Conservation (phyloP, 352 stramenopile genomes). For the Discostella stelligera region DNA sequence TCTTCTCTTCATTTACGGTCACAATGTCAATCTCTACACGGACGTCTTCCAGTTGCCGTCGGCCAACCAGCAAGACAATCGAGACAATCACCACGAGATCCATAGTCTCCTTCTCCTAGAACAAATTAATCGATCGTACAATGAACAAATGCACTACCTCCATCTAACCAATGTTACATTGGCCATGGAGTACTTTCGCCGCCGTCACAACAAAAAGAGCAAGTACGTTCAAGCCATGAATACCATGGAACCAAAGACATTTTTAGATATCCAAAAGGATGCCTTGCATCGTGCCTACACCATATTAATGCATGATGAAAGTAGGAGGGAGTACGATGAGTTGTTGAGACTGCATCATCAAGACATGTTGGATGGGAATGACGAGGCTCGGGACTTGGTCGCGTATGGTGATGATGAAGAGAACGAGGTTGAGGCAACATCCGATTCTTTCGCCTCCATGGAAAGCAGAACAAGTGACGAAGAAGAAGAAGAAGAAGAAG, state of each 20-base stretch:
- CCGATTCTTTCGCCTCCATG: neutral
- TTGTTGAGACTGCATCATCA: neutral
- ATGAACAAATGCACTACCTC: neutral
- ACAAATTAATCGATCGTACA: neutral
- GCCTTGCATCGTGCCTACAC: neutral
- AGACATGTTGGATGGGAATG: neutral
- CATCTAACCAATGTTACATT: neutral
- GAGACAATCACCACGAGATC: neutral
- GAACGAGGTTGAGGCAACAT: neutral
- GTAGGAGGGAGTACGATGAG: slow-evolving; percentile 9
- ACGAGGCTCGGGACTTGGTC: neutral
- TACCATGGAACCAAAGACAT: neutral
- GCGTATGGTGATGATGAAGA: neutral
- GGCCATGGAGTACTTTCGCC: neutral
- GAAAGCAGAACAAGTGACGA: neutral
- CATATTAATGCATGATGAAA: slow-evolving; percentile 9
- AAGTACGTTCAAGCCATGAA: neutral
- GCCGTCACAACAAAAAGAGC: neutral
- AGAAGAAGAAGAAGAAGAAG: neutral
- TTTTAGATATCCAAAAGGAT: slow-evolving; percentile 6
- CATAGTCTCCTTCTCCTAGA: neutral
- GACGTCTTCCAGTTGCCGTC: slow-evolving; percentile 6
- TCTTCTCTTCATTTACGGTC: slow-evolving; percentile 1
- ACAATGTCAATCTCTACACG: slow-evolving; percentile 14
- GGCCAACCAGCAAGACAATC: neutral